These are phyloP conservation scores for Populus davidiana DNA, from an alignment of 345 rosid species.

Conservation along the genomic window DNA sequence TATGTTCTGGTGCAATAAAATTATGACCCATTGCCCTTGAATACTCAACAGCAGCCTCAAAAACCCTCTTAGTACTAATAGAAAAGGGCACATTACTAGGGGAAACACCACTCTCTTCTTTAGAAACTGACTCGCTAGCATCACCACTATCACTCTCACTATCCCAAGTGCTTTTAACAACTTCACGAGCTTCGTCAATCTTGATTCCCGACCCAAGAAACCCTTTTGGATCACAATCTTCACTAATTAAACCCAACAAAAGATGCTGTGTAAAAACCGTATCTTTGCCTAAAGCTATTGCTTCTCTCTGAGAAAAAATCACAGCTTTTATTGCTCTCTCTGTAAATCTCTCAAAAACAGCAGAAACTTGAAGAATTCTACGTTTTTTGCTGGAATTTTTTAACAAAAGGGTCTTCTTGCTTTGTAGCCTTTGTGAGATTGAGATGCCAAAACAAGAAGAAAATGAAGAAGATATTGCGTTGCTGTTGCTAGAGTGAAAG, in stretches of 20 bases:
- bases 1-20: conserved; percentile 89
- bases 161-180: conserved; percentile 65
- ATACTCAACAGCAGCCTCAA: conserved; percentile 94
- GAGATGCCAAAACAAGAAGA: conserved; percentile 58
- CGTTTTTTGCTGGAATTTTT: conserved; percentile 35
- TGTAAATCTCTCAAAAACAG: conserved; percentile 84
- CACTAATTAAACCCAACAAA: conserved; percentile 66
- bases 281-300: conserved; percentile 66
- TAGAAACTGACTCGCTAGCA: conserved; percentile 18
- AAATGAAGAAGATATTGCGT: conserved; percentile 39
- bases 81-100: conserved; percentile 67
- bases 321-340: conserved; percentile 81
- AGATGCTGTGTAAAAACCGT: conserved; percentile 85
- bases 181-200: conserved; percentile 68
- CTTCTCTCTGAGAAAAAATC: conserved; percentile 81
- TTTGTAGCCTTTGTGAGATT: conserved; percentile 36
- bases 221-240: conserved; percentile 77
- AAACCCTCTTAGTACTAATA: conserved; percentile 71
- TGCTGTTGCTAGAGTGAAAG: conserved; percentile 18
- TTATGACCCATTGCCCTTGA: conserved; percentile 79
- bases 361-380: conserved; percentile 49
- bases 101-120: neutral
- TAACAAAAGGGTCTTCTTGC: conserved; percentile 3
- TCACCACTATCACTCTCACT: conserved; percentile 17
- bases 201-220: conserved; percentile 77